Percentiles rank a stretch among this genome's conserved stretches.
Evolutionary conservation across 305 asterid genomes (phyloP).

Genomic region (Fraxinus dipetala): DNA sequence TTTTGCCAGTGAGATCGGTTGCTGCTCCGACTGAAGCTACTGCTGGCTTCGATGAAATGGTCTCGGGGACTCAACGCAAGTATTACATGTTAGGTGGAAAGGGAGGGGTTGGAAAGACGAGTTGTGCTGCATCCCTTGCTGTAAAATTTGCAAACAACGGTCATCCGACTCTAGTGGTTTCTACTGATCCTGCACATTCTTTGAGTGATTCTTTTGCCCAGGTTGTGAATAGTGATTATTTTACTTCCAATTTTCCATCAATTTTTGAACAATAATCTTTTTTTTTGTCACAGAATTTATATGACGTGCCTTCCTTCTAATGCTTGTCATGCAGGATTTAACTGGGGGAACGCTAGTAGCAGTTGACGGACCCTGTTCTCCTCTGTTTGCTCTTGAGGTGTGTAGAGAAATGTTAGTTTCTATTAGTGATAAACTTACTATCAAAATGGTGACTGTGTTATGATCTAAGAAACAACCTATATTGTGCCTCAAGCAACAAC

Average conservation of each 20-base stretch:
- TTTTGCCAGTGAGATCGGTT: conserved; percentile 68
- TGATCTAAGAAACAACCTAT: background rate
- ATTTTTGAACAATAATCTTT: background rate
- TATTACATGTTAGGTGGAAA: conserved; percentile 99
- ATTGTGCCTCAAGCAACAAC: conserved; percentile 22
- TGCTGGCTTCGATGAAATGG: conserved; percentile 85
- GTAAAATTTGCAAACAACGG: conserved; percentile 98
- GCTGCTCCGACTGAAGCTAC: conserved; percentile 71
- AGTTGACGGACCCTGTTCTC: conserved; percentile 86
- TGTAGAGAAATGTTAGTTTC: conserved; percentile 25
- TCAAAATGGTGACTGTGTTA: conserved; percentile 10
- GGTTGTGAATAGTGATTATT: conserved; percentile 43
- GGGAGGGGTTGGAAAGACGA: conserved; percentile 98
- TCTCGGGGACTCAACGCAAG: conserved; percentile 82
- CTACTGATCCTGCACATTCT: conserved; percentile 99
- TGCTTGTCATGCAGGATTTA: conserved; percentile 59
- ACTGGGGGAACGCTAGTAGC: conserved; percentile 80
- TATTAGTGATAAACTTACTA: conserved; percentile 10
- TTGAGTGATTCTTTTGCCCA: conserved; percentile 97
- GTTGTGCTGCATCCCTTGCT: conserved; percentile 97
- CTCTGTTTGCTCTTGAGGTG: conserved; percentile 97
- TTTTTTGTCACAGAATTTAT: background rate
- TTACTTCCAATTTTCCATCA: background rate
- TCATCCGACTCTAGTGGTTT: conserved; percentile 95
- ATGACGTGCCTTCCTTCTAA: conserved; percentile 21